Conservation (phyloP, 148 eudicot genomes). For the Vaccinium myrtillus region DNA sequence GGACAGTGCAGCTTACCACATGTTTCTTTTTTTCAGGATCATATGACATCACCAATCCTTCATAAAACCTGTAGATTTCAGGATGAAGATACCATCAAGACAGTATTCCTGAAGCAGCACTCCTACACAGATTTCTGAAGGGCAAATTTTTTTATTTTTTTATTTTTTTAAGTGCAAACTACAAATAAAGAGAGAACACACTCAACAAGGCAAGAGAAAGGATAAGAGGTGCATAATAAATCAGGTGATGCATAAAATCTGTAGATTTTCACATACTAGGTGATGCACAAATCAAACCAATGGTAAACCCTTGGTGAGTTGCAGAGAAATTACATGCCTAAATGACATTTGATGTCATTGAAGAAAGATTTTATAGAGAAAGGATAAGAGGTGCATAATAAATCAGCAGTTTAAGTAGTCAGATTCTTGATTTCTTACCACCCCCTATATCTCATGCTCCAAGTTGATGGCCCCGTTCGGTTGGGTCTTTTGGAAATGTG, state of each 20-base stretch:
- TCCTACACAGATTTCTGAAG: not conserved
- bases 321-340: not conserved
- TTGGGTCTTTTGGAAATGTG: too few species aligned
- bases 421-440: not conserved
- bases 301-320: not conserved
- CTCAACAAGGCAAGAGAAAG: not conserved
- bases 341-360: not conserved
- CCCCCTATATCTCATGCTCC: not conserved
- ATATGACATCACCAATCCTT: conserved; percentile 84
- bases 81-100: conserved; percentile 15
- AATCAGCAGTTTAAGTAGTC: not conserved
- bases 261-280: not conserved
- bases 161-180: not conserved
- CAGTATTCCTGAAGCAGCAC: not conserved
- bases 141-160: not conserved
- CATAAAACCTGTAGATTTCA: conserved; percentile 66
- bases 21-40: conserved; percentile 78
- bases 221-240: too few species aligned
- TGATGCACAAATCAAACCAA: not conserved
- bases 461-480: too few species aligned
- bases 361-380: not conserved
- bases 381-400: not conserved
- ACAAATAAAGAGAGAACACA: not conserved
- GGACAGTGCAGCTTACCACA: conserved; percentile 52
- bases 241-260: too few species aligned